Evolutionary conservation across 177 flowering plant species (phyloP).

Genomic region (Vitis hybrid): DNA sequence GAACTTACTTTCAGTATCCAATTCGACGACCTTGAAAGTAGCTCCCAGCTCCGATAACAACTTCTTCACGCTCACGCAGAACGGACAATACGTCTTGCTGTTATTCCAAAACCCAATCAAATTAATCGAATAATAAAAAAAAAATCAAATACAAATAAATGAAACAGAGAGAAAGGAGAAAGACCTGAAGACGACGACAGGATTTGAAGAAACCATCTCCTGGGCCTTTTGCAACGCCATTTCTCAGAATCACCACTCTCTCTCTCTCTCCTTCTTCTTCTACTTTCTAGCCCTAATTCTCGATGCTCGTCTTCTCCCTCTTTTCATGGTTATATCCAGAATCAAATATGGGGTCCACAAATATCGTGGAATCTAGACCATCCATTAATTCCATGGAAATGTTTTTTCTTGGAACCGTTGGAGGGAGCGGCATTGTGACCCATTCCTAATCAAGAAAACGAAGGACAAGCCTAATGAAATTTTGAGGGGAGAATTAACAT

Average conservation of each 20-base stretch:
- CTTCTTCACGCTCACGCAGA: constrained; percentile 73
- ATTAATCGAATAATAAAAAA: background rate
- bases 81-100: constrained; percentile 85
- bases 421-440: too few relatives aligned
- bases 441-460: too few relatives aligned
- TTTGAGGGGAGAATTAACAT: too few relatives aligned
- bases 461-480: too few relatives aligned
- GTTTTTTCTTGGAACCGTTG: too few relatives aligned
- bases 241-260: background rate
- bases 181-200: constrained; percentile 88
- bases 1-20: constrained; percentile 65
- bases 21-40: constrained; percentile 62
- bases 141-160: background rate
- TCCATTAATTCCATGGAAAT: too few relatives aligned
- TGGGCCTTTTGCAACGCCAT: constrained; percentile 77
- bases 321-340: background rate
- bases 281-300: background rate
- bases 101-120: constrained; percentile 4
- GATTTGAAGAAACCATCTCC: constrained; percentile 59
- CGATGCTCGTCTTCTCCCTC: constrained; percentile 1
- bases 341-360: too few relatives aligned
- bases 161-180: constrained; percentile 6
- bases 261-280: background rate
- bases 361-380: too few relatives aligned
- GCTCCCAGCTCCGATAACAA: constrained; percentile 61